A percentile compares a stretch with the other conserved stretches of the same genome.
These are phyloP conservation scores for Xylariaceae sp. DNA, from an alignment of 2,329 filamentous ascomycete genomes.

Conservation along the genomic window DNA sequence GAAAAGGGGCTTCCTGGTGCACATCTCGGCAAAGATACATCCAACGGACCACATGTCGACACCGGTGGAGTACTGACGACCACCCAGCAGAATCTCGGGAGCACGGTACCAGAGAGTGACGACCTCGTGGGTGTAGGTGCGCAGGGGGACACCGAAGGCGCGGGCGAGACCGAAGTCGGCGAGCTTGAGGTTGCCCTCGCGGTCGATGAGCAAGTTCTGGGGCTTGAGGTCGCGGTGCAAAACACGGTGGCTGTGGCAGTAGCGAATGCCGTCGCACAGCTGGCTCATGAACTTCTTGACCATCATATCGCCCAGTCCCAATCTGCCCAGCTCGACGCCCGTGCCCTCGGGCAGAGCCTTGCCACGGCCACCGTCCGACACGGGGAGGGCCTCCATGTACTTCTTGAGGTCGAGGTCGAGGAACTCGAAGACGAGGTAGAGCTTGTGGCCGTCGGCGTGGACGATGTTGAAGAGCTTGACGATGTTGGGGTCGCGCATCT, in stretches of 20 bases:
- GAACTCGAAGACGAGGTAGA: constrained; percentile 90
- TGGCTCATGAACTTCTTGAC: constrained; percentile 93
- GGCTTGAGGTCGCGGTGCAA: constrained; percentile 87
- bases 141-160: constrained; percentile 84
- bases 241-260: constrained; percentile 85
- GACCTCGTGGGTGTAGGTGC: constrained; percentile 93
- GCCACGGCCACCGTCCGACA: constrained; percentile 78
- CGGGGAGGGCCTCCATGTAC: constrained; percentile 88
- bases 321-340: constrained; percentile 55
- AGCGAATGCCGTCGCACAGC: constrained; percentile 76
- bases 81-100: constrained; percentile 85
- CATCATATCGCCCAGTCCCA: constrained; percentile 74
- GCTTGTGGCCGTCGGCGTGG: constrained; percentile 89
- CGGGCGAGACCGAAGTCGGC: constrained; percentile 86
- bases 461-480: constrained; percentile 87
- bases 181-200: constrained; percentile 83
- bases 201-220: constrained; percentile 83
- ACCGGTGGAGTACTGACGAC: constrained; percentile 87
- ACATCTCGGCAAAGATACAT: constrained; percentile 96
- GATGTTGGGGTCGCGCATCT: constrained; percentile 90
- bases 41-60: constrained; percentile 96
- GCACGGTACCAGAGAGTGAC: constrained; percentile 92
- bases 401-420: constrained; percentile 91
- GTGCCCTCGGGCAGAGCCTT: constrained; percentile 80
- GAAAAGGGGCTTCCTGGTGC: constrained; percentile 87